Evolutionary conservation across 805 yeast species (phyloP), one percentile per base, ranked within the genome.

Genomic region (baker's yeast (Saccharomyces cerevisiae)): DNA sequence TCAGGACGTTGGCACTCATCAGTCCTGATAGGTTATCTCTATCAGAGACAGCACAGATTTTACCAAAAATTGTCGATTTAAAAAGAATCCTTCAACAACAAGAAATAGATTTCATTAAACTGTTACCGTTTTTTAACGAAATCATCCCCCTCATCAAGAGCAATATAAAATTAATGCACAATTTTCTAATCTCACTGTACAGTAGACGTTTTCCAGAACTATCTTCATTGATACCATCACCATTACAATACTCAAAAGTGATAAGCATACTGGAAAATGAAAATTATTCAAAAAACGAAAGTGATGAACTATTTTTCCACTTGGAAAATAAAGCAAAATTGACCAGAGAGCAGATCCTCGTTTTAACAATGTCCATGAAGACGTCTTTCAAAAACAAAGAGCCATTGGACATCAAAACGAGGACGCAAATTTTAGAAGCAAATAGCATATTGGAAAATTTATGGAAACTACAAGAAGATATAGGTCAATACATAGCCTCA

Each of bases 291-390:
- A 64, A 79, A 9, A 64, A 62, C 9, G 70, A 41, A 54, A 65
- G 47, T 54, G 64, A 43, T 53, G 68, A 53, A 5, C 6, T 55
- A 6, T 21, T 58, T 2, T 26, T 0, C 62, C 69, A n/a, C 63
- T 83, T 58, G 64, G 73, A 57, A 31, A 55, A 49, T 2, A 59
- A 65, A 6, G 60, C 59, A 2, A 70, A 80, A 41, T 60, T 88
- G 8, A 70, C 82, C 2, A 80, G 79, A 53, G 95, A 89, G 49
- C 86, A 86, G 59, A 71, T 83, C 0, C 74, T 90, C 61, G 85
- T 88, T 3, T 69, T 90, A 6, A 80, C 85, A 1, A 87, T 91
- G 85, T 80, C 95, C 0, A 82, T 86, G 26, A 79, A 81, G 36
- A 81, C 82, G 36, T 70, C 76, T 4, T 70, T 71, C 47, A 57